Evolutionary conservation across 1,284 basidiomycete species (phyloP).

Genomic region (Cryptococcus depauperatus): DNA sequence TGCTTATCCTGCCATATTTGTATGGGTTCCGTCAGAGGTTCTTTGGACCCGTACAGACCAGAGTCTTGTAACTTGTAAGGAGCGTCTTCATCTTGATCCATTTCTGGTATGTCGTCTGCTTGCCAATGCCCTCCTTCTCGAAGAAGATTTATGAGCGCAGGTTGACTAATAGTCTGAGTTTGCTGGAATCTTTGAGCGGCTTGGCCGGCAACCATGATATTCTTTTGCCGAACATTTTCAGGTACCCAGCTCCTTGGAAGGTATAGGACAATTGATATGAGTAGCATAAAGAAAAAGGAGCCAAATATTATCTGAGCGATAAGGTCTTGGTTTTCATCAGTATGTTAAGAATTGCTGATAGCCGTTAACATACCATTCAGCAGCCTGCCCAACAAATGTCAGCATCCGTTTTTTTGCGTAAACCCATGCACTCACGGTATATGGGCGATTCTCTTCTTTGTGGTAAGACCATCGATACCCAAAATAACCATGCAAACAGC

Average conservation of each 20-base stretch:
- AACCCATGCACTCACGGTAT: conserved; percentile 16
- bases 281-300: conserved; percentile 18
- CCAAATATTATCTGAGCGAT: conserved; percentile 15
- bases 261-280: conserved; percentile 21
- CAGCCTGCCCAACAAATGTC: too few species aligned
- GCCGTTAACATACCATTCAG: conserved; percentile 9
- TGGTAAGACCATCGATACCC: conserved; percentile 24
- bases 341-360: too few species aligned
- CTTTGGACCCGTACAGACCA: neutral
- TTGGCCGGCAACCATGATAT: conserved; percentile 22
- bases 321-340: conserved; percentile 10
- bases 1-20: conserved; percentile 5
- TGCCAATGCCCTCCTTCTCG: conserved; percentile 32
- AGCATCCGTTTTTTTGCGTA: too few species aligned
- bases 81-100: neutral
- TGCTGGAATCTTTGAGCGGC: neutral
- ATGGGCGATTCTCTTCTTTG: conserved; percentile 11
- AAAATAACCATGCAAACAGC: conserved; percentile 12
- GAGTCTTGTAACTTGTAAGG: neutral
- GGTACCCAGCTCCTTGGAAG: conserved; percentile 15
- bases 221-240: neutral
- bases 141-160: conserved; percentile 26
- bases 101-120: conserved; percentile 13
- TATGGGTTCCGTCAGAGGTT: neutral
- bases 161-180: conserved; percentile 9